phyloP scores from a whole-genome alignment of 2,329 filamentous ascomycete species.

The Plenodomus biglobosus region DNA sequence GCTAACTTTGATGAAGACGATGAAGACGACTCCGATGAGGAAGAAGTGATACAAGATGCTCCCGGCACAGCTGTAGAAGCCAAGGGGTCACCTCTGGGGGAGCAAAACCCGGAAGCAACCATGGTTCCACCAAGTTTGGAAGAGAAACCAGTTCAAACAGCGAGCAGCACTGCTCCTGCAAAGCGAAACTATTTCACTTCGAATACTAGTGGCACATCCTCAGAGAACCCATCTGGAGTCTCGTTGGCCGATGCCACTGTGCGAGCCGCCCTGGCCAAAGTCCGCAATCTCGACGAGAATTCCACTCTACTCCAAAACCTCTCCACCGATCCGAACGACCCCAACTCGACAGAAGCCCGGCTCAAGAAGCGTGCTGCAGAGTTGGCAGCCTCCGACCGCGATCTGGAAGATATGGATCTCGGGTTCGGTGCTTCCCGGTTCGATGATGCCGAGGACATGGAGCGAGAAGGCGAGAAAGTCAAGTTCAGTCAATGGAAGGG shows the following conservation, averaged over 20 bases:
- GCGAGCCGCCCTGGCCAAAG: conserved; percentile 82
- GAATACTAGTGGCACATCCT: conserved; percentile 6
- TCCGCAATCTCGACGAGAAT: conserved; percentile 55
- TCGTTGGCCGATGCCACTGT: conserved; percentile 71
- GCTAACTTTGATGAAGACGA: conserved; percentile 55
- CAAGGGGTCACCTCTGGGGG: not conserved
- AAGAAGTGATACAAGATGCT: conserved; percentile 1
- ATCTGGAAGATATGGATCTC: conserved; percentile 89
- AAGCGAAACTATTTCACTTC: conserved; percentile 29
- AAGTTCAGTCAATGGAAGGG: conserved; percentile 68
- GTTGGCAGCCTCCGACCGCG: conserved; percentile 70
- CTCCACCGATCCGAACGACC: conserved; percentile 22
- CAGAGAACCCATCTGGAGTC: conserved; percentile 38
- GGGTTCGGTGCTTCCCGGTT: conserved; percentile 88
- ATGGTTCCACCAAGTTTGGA: conserved; percentile 3
- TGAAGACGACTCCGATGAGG: conserved; percentile 30
- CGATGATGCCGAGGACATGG: conserved; percentile 84
- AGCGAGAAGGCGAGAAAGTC: conserved; percentile 59
- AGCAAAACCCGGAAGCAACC: not conserved
- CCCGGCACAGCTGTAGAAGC: not conserved
- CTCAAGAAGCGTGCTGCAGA: conserved; percentile 66
- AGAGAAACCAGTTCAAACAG: conserved; percentile 5
- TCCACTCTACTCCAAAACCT: conserved; percentile 48
- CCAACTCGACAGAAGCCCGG: conserved; percentile 63
- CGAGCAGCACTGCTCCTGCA: conserved; percentile 6